A percentile compares a stretch with the other conserved stretches of the same genome.
Conservation (phyloP, 1,284 basidiomycete species). For the Microbotryum intermedium region DNA sequence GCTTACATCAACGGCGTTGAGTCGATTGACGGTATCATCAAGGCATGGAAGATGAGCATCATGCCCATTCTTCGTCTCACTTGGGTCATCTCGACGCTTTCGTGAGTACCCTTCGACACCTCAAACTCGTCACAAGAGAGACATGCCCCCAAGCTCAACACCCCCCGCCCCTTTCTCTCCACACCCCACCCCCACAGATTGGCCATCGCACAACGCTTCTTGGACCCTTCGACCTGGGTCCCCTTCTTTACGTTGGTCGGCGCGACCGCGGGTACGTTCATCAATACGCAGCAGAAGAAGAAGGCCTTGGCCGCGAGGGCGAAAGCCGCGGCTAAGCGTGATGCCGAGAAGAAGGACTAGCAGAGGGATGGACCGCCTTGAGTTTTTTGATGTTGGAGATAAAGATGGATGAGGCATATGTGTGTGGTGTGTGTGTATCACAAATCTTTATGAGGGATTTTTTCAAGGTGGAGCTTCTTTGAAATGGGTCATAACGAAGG, state of each 20-base stretch:
- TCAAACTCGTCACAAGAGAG: no score
- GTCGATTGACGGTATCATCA: conserved; percentile 55
- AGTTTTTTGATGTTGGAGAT: no score
- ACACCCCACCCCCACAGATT: neutral
- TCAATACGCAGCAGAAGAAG: conserved; percentile 32
- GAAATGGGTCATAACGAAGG: no score
- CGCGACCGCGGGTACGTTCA: conserved; percentile 23
- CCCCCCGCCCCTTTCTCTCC: no score
- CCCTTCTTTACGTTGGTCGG: conserved; percentile 32
- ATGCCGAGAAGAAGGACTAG: conserved; percentile 12
- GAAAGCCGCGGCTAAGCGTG: conserved; percentile 28
- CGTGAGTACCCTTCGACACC: no score
- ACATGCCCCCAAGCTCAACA: no score
- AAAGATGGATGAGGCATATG: no score
- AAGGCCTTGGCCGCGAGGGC: conserved; percentile 27
- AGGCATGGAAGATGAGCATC: conserved; percentile 66
- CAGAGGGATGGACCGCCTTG: no score
- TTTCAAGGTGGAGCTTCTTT: no score
- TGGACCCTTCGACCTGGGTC: conserved; percentile 13
- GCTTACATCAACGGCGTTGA: conserved; percentile 75
- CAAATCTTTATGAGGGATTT: no score
- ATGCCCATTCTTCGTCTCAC: conserved; percentile 62
- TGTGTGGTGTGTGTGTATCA: no score
- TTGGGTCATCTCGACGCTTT: conserved; percentile 64
- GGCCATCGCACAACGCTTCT: conserved; percentile 1